Conservation (phyloP, 495 filamentous ascomycete genomes). For the Aspergillus homomorphus region DNA sequence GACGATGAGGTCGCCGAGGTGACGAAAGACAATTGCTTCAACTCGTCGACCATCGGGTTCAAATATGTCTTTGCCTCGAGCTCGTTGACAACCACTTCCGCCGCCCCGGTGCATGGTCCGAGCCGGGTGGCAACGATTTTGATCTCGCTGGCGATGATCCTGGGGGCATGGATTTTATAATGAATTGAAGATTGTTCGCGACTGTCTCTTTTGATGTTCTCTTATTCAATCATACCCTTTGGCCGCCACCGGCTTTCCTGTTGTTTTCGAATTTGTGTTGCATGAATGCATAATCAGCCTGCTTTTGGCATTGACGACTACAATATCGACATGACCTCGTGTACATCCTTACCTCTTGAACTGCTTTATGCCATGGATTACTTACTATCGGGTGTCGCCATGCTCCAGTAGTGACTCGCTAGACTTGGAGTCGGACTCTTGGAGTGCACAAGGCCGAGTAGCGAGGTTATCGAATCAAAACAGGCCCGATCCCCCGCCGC, state of each 20-base stretch:
- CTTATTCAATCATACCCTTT: not conserved
- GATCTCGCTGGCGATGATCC: conserved; percentile 20
- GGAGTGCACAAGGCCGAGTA: no score
- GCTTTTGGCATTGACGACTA: not conserved
- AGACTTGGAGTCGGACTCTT: not conserved
- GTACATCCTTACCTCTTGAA: not conserved
- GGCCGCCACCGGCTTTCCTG: not conserved
- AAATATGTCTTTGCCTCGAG: conserved; percentile 68
- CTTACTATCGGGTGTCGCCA: not conserved
- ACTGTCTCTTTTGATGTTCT: not conserved
- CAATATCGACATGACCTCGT: not conserved
- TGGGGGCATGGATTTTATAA: conserved; percentile 14
- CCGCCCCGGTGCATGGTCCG: not conserved
- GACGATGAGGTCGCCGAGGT: conserved; percentile 70
- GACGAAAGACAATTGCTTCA: conserved; percentile 78
- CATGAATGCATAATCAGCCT: not conserved
- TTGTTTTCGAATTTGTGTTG: not conserved
- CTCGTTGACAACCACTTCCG: conserved; percentile 36
- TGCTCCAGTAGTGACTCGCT: not conserved
- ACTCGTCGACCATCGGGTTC: conserved; percentile 71
- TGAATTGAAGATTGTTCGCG: not conserved
- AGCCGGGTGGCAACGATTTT: conserved; percentile 21
- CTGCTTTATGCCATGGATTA: not conserved
- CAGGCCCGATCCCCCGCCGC: no score
- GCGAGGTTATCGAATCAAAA: no score